Conservation (phyloP, 2,329 filamentous ascomycete species). For the Pseudofabraea citricarpa region DNA sequence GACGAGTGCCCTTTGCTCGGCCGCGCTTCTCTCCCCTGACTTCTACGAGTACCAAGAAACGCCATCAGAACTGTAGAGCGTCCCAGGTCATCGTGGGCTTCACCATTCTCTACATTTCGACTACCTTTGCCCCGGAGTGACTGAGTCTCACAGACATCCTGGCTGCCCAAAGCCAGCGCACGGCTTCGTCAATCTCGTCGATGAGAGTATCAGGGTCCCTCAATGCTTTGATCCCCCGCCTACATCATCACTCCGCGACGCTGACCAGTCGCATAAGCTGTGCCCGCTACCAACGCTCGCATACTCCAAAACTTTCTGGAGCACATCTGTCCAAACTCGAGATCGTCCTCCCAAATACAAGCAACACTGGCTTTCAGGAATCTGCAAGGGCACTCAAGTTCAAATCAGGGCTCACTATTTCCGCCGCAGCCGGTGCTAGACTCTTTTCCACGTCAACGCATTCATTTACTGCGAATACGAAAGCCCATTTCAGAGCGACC, state of each 20-base stretch:
- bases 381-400: not conserved
- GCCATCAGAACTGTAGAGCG: too few species aligned
- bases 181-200: not conserved
- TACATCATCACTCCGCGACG: not conserved
- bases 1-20: too few species aligned
- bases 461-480: slow-evolving; percentile 1
- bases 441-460: not conserved
- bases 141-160: too few species aligned
- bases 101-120: too few species aligned
- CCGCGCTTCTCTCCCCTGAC: too few species aligned
- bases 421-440: not conserved
- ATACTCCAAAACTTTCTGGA: not conserved
- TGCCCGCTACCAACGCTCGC: not conserved
- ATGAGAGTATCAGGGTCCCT: not conserved
- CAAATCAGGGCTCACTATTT: not conserved
- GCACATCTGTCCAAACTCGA: not conserved
- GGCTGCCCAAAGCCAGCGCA: too few species aligned
- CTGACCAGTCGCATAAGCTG: not conserved
- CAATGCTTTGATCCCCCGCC: not conserved
- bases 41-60: too few species aligned
- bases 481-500: not conserved
- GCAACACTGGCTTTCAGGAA: not conserved
- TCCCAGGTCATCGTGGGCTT: too few species aligned
- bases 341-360: not conserved
- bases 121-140: too few species aligned